Evolutionary conservation across 345 rosid genomes (phyloP), one percentile per base, ranked within the genome.

Genomic region (rapeseed (Brassica napus)): DNA sequence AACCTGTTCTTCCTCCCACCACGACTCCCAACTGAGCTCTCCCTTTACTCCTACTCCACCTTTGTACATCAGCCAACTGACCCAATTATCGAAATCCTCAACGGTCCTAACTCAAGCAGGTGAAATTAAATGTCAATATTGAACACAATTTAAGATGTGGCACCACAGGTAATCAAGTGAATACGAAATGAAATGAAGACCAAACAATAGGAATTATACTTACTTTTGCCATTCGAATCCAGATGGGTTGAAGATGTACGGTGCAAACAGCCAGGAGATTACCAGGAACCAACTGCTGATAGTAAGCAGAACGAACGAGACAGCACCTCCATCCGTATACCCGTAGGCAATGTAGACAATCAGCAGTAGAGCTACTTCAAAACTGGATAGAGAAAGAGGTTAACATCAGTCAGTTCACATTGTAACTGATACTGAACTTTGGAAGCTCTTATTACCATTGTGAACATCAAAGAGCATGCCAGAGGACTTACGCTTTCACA

Each of bases 1-100:
- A 77, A 92, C 99, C 98, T 93, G 99, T 65, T 95, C 98, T 82
- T 95, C 99, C 31, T 91, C 92, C 98, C 99, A 95, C 99, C 99
- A 95, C 49, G 97, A 87, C 83, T 95, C 99, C 99, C 99, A 95
- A 86, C 98, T 95, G 71, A 86, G 84, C 69, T 95, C 99, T 72
- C 99, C 98, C 86, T 93, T 95, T 78, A 95, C 94, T 61, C 99
- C 99, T 3, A 95, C 97, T 70, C 99, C 99, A 77, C 99, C 99
- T 91, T 88, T 95, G 82, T 95, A 95, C 69, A 95, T 84, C 82
- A 95, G 96, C 99, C 99, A 95, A 84, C 86, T 87, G 70, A 90
- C 85, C 99, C 98, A 95, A 81, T 95, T 88, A 75, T 95, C 99
- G 84, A 95, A 93, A 88, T 95, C 99, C 83, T 90, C 99, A 5